These are phyloP conservation scores for Brachypodium distachyon DNA, from an alignment of 202 grass and related monocot species.

Conservation along the genomic window DNA sequence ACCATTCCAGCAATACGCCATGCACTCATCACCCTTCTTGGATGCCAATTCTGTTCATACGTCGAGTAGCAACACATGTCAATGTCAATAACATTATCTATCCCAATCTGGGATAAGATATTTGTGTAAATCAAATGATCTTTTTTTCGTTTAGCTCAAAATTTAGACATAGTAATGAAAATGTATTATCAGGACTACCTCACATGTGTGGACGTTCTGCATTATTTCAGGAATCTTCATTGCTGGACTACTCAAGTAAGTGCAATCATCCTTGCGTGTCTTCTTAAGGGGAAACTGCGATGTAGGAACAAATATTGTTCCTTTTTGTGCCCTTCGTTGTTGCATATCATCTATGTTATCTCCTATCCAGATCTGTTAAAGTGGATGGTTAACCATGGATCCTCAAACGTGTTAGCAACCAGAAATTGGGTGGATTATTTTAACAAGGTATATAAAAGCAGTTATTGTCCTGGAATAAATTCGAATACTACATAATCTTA, in stretches of 20 bases:
- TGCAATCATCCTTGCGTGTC: constrained; percentile 62
- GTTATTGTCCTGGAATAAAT: neutral
- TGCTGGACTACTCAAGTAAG: constrained; percentile 59
- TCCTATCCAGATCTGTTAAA: constrained; percentile 52
- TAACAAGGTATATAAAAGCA: neutral
- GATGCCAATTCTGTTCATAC: constrained; percentile 61
- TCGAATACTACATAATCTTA: too few species aligned
- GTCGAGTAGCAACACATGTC: neutral
- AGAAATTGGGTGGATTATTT: neutral
- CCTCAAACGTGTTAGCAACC: neutral
- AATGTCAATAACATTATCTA: neutral
- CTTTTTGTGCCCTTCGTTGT: constrained; percentile 47
- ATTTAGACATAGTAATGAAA: neutral
- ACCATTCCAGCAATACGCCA: constrained; percentile 73
- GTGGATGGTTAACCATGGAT: neutral
- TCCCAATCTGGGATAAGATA: neutral
- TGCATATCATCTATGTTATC: constrained; percentile 57
- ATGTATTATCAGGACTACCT: constrained; percentile 46
- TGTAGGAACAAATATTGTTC: constrained; percentile 52
- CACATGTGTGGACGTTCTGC: constrained; percentile 67
- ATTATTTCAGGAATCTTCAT: constrained; percentile 73
- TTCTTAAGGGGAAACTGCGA: constrained; percentile 71
- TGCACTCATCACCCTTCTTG: constrained; percentile 80
- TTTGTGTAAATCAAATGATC: neutral
- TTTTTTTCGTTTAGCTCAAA: neutral